Percentiles rank a stretch among this genome's conserved stretches.
These are phyloP conservation scores for Hypoxylon rubiginosum DNA, from an alignment of 2,329 filamentous ascomycete genomes.

Conservation along the genomic window DNA sequence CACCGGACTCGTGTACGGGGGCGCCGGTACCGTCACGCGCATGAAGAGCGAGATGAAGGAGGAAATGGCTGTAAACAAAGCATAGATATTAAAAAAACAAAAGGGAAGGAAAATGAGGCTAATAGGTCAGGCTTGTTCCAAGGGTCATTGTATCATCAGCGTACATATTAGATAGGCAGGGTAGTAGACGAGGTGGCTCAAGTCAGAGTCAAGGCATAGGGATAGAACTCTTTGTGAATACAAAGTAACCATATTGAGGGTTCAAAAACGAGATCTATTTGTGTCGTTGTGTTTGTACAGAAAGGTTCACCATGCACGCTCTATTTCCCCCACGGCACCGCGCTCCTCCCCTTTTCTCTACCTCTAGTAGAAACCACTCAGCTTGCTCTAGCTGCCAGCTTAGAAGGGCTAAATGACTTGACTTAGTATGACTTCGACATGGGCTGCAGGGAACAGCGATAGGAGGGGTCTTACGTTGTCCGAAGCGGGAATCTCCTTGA, in stretches of 20 bases:
- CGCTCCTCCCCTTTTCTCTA: constrained; percentile 30
- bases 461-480: constrained; percentile 69
- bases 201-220: constrained; percentile 3
- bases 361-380: constrained; percentile 20
- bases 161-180: constrained; percentile 17
- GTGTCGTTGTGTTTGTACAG: constrained; percentile 45
- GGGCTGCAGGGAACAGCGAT: neutral
- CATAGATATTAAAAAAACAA: constrained; percentile 22
- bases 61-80: constrained; percentile 46
- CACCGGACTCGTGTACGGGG: constrained; percentile 78
- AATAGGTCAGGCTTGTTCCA: neutral
- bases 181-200: constrained; percentile 26
- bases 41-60: constrained; percentile 74
- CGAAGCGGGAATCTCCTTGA: constrained; percentile 68
- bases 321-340: constrained; percentile 37
- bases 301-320: constrained; percentile 45
- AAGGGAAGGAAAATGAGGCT: neutral
- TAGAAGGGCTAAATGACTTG: constrained; percentile 46
- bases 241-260: constrained; percentile 24
- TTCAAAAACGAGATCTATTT: constrained; percentile 48
- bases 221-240: constrained; percentile 25
- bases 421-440: constrained; percentile 26
- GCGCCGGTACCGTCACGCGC: constrained; percentile 73
- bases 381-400: constrained; percentile 8
- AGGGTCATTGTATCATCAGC: constrained; percentile 9